Base-by-base conservation (phyloP, 202 grass and related monocot species). In the Cymbopogon flexuosus region DNA sequence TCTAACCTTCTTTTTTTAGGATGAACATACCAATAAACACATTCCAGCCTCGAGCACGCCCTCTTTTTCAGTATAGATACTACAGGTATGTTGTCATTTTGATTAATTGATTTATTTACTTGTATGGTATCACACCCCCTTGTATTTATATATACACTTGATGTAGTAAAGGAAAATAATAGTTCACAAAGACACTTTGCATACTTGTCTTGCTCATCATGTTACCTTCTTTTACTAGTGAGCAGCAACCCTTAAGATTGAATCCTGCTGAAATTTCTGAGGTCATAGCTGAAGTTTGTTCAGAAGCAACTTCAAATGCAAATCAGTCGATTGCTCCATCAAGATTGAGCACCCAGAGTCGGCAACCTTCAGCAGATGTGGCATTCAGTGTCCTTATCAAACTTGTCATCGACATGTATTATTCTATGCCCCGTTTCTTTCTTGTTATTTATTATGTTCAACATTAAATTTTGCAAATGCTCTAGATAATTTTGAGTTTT, bases 321-420 rank as follows among this genome's bases (percentile, higher is more conserved):
- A 99, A 80, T 85, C 87, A 89, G 30, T 74, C 73, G 5, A 93
- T 76, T 80, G 80, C 84, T 43, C 73, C 88, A 35, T 88, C 88
- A 78, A 89, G 82, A 88, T 82, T 94, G 68, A 91, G 81, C 68
- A 93, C 81, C 74, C 90, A 93, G 66, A 84, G 40, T 58, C 85
- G 90, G 43, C 96, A 99, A 82, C 96, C 92, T 83, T 89, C 88
- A 85, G 81, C 84, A 18, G 90, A 99, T 77, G 92, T 99, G 81
- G 92, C 96, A 66, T 92, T 95, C 75, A 99, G 96, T 81, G 96
- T 99, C 86, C 88, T 99, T 41, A 95, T 99, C 83, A 99, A 99
- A 65, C 96, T 99, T 87, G 91, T 99, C 65, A 93, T 99, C 11
- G 96, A 99, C 73, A 99, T 99, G 96, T 99, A 98, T 86, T 65